phyloP scores from a whole-genome alignment of 2,329 filamentous ascomycete species.

The Stemphylium vesicarium region DNA sequence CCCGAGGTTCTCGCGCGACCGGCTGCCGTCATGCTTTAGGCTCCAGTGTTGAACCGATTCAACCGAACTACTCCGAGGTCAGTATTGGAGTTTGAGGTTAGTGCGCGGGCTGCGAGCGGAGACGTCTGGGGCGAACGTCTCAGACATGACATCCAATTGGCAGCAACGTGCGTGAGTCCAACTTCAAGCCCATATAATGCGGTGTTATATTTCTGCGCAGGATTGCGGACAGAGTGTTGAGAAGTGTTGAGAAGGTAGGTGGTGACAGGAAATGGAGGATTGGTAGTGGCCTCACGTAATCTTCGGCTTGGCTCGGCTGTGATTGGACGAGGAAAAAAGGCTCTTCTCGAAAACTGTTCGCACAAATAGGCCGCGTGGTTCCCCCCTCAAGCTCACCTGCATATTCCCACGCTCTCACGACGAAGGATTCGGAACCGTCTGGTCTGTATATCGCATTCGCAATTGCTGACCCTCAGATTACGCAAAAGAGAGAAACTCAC shows the following conservation, averaged over 20 bases:
- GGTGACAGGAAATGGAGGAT: neutral
- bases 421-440: neutral
- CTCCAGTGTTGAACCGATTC: neutral
- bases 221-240: neutral
- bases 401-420: neutral
- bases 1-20: neutral
- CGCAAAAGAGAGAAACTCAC: neutral
- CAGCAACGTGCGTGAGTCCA: neutral
- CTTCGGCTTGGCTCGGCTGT: neutral
- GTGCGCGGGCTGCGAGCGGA: neutral
- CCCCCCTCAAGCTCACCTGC: constrained; percentile 2
- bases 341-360: neutral
- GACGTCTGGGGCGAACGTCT: neutral
- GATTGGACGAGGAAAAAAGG: constrained; percentile 9
- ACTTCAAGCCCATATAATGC: neutral
- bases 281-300: constrained; percentile 12
- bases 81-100: neutral
- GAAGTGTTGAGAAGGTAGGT: neutral
- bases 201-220: neutral
- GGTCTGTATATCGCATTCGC: constrained; percentile 7
- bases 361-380: constrained; percentile 10
- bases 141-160: neutral
- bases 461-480: constrained; percentile 4
- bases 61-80: neutral
- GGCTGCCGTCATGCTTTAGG: neutral